Conservation (phyloP, 768 basidiomycete species). For the Coprinopsis marcescibilis region DNA sequence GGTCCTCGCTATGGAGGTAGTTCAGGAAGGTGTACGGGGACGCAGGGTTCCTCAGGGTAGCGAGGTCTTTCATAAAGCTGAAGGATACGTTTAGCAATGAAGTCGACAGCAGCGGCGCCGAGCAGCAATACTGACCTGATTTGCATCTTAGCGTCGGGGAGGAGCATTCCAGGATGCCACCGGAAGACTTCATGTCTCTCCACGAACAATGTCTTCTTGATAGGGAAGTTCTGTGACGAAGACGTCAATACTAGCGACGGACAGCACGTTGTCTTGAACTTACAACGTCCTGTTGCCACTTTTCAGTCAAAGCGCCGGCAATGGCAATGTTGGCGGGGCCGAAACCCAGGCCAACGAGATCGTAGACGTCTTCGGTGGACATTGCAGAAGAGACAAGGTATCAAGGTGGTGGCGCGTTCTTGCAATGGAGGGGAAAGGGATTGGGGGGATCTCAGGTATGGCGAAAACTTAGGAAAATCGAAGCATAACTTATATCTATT, state of each 20-base stretch:
- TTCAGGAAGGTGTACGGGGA: conserved; percentile 48
- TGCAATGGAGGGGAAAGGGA: conserved; percentile 4
- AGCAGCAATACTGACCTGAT: conserved; percentile 32
- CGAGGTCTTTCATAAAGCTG: conserved; percentile 50
- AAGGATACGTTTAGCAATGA: conserved; percentile 3
- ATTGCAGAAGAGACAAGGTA: background rate
- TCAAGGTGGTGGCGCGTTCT: no score
- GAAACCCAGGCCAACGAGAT: conserved; percentile 46
- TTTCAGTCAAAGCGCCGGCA: conserved; percentile 44
- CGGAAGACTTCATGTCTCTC: conserved; percentile 42
- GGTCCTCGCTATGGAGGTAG: conserved; percentile 44
- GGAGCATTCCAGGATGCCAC: conserved; percentile 55
- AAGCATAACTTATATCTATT: background rate
- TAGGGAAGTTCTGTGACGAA: conserved; percentile 6
- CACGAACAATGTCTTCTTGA: conserved; percentile 37
- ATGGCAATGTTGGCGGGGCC: conserved; percentile 50
- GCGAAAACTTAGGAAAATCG: background rate
- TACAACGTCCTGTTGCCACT: conserved; percentile 20
- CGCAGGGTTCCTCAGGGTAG: conserved; percentile 44
- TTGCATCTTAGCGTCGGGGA: conserved; percentile 48
- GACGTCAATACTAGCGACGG: background rate
- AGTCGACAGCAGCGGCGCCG: background rate
- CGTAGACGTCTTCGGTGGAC: conserved; percentile 25
- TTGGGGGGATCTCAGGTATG: conserved; percentile 1
- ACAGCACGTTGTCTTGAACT: background rate